Percentiles rank a stretch among this genome's conserved stretches.
phyloP scores from a whole-genome alignment of 2,329 filamentous ascomycete species.

The Epichloe amarillans region DNA sequence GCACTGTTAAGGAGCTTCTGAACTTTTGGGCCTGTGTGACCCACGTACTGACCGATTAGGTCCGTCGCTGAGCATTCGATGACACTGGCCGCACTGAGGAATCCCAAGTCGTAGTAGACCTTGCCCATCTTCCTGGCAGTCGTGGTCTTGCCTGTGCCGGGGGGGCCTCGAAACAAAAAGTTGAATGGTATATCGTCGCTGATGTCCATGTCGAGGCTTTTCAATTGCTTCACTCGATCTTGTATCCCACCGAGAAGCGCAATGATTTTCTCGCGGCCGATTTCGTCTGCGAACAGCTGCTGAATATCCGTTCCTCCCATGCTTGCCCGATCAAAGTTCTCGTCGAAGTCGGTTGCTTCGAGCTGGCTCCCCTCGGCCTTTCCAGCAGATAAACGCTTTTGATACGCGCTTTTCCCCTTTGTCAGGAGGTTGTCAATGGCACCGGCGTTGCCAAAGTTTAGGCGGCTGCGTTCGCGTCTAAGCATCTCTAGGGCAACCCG shows the following conservation, averaged over 20 bases:
- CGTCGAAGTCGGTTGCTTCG: slow-evolving; percentile 64
- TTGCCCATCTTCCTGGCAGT: slow-evolving; percentile 63
- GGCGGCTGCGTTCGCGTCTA: slow-evolving; percentile 43
- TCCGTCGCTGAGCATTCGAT: slow-evolving; percentile 56
- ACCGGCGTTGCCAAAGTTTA: slow-evolving; percentile 64
- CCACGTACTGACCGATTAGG: slow-evolving; percentile 53
- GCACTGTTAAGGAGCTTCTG: slow-evolving; percentile 42
- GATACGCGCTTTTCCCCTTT: slow-evolving; percentile 33
- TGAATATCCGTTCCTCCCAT: slow-evolving; percentile 27
- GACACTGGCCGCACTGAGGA: slow-evolving; percentile 46
- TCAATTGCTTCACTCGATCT: slow-evolving; percentile 18
- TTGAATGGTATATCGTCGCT: slow-evolving; percentile 44
- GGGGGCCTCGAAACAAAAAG: slow-evolving; percentile 55
- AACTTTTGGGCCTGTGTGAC: slow-evolving; percentile 57
- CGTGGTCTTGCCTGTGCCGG: slow-evolving; percentile 61
- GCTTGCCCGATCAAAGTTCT: slow-evolving; percentile 38
- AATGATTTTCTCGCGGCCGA: slow-evolving; percentile 45
- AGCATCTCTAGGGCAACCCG: slow-evolving; percentile 47
- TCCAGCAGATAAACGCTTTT: slow-evolving; percentile 14
- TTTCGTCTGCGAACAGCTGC: slow-evolving; percentile 41
- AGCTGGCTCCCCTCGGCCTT: slow-evolving; percentile 43
- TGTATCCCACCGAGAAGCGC: slow-evolving; percentile 37
- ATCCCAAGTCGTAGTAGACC: slow-evolving; percentile 61
- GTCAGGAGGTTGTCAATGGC: slow-evolving; percentile 56
- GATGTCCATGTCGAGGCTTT: slow-evolving; percentile 13